A percentile compares a stretch with the other conserved stretches of the same genome.
Conservation (phyloP, 208 protist genomes). For the Angomonas ambiguus region DNA sequence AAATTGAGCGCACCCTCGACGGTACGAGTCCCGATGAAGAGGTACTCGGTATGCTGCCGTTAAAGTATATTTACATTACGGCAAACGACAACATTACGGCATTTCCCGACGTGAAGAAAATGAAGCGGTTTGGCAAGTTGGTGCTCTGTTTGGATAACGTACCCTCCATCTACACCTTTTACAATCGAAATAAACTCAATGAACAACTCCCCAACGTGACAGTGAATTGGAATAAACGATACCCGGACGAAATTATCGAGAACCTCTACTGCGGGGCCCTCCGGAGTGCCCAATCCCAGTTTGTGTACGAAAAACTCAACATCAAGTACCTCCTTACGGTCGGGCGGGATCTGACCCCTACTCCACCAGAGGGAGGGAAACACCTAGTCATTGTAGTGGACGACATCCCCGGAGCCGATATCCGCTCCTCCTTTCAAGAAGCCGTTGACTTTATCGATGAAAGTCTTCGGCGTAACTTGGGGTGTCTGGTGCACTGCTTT, state of each 20-base stretch:
- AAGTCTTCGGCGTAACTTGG: slow-evolving; percentile 36
- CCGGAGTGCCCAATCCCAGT: slow-evolving; percentile 78
- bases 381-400: slow-evolving; percentile 76
- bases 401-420: slow-evolving; percentile 82
- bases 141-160: slow-evolving; percentile 85
- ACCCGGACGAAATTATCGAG: slow-evolving; percentile 80
- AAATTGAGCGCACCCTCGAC: neutral
- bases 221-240: slow-evolving; percentile 90
- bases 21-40: slow-evolving; percentile 13
- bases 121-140: slow-evolving; percentile 49
- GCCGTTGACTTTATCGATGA: slow-evolving; percentile 78
- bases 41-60: slow-evolving; percentile 25
- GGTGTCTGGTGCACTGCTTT: slow-evolving; percentile 89
- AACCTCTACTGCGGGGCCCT: slow-evolving; percentile 82
- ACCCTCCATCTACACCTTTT: slow-evolving; percentile 65
- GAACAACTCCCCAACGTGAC: slow-evolving; percentile 62
- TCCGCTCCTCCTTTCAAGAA: slow-evolving; percentile 69
- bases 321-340: slow-evolving; percentile 83
- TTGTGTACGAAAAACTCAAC: slow-evolving; percentile 78
- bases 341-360: slow-evolving; percentile 62
- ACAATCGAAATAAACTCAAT: slow-evolving; percentile 42
- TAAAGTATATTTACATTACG: slow-evolving; percentile 71
- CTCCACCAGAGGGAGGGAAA: slow-evolving; percentile 57
- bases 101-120: slow-evolving; percentile 33
- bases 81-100: slow-evolving; percentile 62